Conservation (phyloP, 495 filamentous ascomycete species). For the Lasiosphaeria miniovina region DNA sequence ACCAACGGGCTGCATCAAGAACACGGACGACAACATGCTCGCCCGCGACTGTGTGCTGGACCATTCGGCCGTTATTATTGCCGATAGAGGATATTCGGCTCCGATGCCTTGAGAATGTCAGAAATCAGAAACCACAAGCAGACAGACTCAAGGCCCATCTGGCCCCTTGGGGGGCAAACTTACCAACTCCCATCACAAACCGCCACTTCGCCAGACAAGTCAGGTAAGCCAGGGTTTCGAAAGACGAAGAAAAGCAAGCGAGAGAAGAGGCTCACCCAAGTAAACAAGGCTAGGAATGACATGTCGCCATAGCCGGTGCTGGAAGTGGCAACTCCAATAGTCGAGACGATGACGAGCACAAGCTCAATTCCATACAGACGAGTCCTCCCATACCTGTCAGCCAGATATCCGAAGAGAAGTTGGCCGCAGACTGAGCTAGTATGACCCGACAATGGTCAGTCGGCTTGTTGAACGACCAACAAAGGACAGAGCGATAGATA, state of each 20-base stretch:
- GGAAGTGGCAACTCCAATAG: slow-evolving; percentile 62
- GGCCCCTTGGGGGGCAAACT: slow-evolving; percentile 3
- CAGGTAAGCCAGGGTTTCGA: not conserved
- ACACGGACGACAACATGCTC: slow-evolving; percentile 75
- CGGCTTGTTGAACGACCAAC: not conserved
- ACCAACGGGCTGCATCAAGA: slow-evolving; percentile 77
- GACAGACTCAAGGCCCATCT: too few relatives aligned
- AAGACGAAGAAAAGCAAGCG: not conserved
- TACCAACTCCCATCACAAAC: slow-evolving; percentile 39
- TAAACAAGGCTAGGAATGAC: slow-evolving; percentile 35
- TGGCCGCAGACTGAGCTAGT: slow-evolving; percentile 55
- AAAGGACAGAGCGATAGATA: not conserved
- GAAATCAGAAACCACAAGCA: slow-evolving; percentile 45
- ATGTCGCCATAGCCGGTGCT: slow-evolving; percentile 52
- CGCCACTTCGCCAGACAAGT: slow-evolving; percentile 26
- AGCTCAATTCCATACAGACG: slow-evolving; percentile 77
- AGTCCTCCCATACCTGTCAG: slow-evolving; percentile 72
- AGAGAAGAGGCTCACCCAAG: slow-evolving; percentile 24
- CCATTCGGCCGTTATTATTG: slow-evolving; percentile 73
- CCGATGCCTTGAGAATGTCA: slow-evolving; percentile 66
- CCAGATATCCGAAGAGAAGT: slow-evolving; percentile 68
- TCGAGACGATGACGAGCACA: slow-evolving; percentile 73
- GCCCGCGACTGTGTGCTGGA: slow-evolving; percentile 70
- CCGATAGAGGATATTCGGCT: slow-evolving; percentile 72
- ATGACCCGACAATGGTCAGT: not conserved